Conservation (phyloP, 305 asterid genomes). For the Petunia hybrid region DNA sequence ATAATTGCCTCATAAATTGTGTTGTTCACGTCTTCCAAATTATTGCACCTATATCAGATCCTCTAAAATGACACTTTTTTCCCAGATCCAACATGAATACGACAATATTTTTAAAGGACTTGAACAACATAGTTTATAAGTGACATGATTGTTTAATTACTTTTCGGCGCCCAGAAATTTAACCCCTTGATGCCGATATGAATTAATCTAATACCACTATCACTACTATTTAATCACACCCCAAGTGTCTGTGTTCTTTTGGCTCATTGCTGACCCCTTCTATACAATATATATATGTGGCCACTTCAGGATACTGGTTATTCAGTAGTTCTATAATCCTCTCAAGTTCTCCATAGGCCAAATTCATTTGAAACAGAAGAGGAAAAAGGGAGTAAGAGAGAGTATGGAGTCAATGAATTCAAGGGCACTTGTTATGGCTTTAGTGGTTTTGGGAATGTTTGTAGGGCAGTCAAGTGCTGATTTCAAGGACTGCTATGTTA, state of each 20-base stretch:
- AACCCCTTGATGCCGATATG: background rate
- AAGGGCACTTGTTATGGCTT: slow-evolving; percentile 35
- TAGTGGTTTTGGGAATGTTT: slow-evolving; percentile 50
- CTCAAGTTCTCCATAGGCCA: slow-evolving; percentile 24
- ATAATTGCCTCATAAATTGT: too few species aligned
- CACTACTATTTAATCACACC: background rate
- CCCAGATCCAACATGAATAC: too few species aligned
- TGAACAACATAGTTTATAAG: background rate
- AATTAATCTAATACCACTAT: background rate
- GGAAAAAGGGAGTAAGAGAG: slow-evolving; percentile 11
- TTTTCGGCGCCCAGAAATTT: background rate
- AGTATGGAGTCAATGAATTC: slow-evolving; percentile 36
- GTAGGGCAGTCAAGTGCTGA: slow-evolving; percentile 52
- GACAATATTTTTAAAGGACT: too few species aligned
- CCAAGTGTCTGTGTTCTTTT: background rate
- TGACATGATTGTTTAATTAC: background rate
- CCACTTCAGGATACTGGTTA: background rate
- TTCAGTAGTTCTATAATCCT: slow-evolving; percentile 14
- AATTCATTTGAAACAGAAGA: background rate
- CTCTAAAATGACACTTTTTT: too few species aligned
- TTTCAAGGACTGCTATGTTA: slow-evolving; percentile 86
- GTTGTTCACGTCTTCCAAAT: too few species aligned
- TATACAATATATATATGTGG: background rate
- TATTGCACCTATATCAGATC: too few species aligned
- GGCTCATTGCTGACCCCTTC: slow-evolving; percentile 5